A percentile compares a stretch with the other conserved stretches of the same genome.
Evolutionary conservation across 257 asterid species (phyloP).

Genomic region (Gardenia jasminoides): DNA sequence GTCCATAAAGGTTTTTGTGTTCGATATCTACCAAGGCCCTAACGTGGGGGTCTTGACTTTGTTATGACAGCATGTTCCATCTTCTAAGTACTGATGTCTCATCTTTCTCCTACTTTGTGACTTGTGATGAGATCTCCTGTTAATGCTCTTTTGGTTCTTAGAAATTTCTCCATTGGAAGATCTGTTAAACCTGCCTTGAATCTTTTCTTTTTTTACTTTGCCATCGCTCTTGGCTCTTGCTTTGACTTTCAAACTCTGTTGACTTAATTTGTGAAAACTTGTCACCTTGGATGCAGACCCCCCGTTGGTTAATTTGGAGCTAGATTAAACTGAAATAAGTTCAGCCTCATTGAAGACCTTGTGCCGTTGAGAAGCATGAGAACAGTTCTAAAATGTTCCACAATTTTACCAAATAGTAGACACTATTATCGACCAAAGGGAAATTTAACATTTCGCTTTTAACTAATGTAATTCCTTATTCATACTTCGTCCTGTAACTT

Average conservation of each 20-base stretch:
- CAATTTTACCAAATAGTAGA: no score
- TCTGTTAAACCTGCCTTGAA: neutral
- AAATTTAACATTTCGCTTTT: no score
- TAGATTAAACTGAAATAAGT: neutral
- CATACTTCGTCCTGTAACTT: no score
- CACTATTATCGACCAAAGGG: no score
- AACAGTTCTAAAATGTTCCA: no score
- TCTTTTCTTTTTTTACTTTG: neutral
- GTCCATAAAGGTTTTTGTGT: neutral
- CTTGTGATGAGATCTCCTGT: neutral
- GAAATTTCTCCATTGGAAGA: neutral
- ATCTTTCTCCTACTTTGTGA: neutral
- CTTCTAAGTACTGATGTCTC: neutral
- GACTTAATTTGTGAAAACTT: neutral
- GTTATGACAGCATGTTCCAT: neutral
- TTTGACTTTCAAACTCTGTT: neutral
- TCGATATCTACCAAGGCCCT: neutral
- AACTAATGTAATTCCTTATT: no score
- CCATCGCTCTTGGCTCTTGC: neutral
- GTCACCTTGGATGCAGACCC: neutral
- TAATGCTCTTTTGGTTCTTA: neutral
- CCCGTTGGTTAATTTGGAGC: neutral
- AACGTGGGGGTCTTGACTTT: neutral
- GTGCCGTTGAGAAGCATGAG: neutral
- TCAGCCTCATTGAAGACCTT: neutral